Percentiles rank a stretch among this genome's conserved stretches.
Evolutionary conservation across 2,329 filamentous ascomycete species (phyloP).

Genomic region (Ilyonectria sp.): DNA sequence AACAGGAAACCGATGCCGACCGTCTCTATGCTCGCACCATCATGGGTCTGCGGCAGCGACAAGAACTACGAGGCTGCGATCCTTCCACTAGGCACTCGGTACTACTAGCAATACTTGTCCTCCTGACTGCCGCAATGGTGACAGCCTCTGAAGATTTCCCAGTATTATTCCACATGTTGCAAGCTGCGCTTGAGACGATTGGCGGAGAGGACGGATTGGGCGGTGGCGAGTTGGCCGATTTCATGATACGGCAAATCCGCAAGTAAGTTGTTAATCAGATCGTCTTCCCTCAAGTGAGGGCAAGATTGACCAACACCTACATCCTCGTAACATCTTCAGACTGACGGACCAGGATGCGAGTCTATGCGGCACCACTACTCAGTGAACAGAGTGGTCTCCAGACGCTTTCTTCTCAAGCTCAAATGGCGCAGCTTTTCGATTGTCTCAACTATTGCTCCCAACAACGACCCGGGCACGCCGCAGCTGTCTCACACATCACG

Average conservation of each 20-base stretch:
- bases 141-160: conserved; percentile 38
- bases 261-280: conserved; percentile 25
- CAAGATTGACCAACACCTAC: neutral
- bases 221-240: conserved; percentile 19
- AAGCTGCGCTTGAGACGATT: conserved; percentile 31
- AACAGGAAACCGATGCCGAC: neutral
- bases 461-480: conserved; percentile 79
- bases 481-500: conserved; percentile 80
- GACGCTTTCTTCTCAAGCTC: conserved; percentile 22
- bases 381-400: conserved; percentile 22
- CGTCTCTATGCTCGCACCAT: conserved; percentile 28
- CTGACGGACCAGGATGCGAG: conserved; percentile 22
- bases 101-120: conserved; percentile 33
- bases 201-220: conserved; percentile 35
- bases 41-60: conserved; percentile 18
- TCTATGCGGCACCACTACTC: conserved; percentile 27
- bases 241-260: conserved; percentile 29
- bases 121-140: conserved; percentile 37
- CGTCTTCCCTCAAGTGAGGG: neutral
- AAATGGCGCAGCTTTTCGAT: conserved; percentile 14
- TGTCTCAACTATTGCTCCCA: conserved; percentile 59
- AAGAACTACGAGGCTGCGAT: conserved; percentile 3
- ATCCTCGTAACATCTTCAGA: neutral
- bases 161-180: conserved; percentile 33
- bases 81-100: conserved; percentile 9